Base-by-base conservation (phyloP, 345 rosid species). In the Eucalyptus marginata region DNA sequence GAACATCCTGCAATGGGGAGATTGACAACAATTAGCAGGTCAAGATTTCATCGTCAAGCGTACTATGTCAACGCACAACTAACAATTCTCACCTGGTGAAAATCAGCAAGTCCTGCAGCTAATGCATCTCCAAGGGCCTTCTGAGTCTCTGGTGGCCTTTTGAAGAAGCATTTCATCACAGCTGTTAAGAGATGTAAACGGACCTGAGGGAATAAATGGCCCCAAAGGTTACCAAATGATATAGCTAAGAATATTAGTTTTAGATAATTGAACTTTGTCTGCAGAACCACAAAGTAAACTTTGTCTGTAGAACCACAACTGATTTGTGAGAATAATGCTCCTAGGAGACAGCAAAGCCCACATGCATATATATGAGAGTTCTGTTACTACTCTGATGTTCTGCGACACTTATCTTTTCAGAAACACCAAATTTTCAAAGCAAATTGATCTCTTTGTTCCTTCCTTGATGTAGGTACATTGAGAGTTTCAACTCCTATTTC, bases 141-240 rank as follows among this genome's bases (percentile, higher is more conserved):
- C 92, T 96, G 99, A 87, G 99, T 96, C 95, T 97, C 99, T 68
- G 99, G 99, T 56, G 99, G 94, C 88, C 99, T 96, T 95, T 96
- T 96, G 90, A 96, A 98, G 90, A 96, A 98, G 91, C 99, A 98
- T 92, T 98, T 98, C 98, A 96, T 94, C 27, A 95, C 96, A 68
- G 99, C 99, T 86, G 99, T 96, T 88, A 98, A 95, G 90, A 98
- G 99, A 93, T 98, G 99, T 86, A 97, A 92, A 59, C 99, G 98
- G 90, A 97, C 99, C 99, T 97, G 98, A 44, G 84, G 84, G 3
- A 76, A 22, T 40, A 76, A 36, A 76, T 22, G 43, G 84, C 29
- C 47, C 47, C 84, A 76, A 76, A 40, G 29, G 84, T 76, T 40
- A 76, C 84, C 29, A 22, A 76, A 76, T 76, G 83, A 40, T 40